Percentiles rank a stretch among this genome's conserved stretches.
These are phyloP conservation scores for Fusarium buharicum DNA, from an alignment of 2,329 filamentous ascomycete species.

Conservation along the genomic window DNA sequence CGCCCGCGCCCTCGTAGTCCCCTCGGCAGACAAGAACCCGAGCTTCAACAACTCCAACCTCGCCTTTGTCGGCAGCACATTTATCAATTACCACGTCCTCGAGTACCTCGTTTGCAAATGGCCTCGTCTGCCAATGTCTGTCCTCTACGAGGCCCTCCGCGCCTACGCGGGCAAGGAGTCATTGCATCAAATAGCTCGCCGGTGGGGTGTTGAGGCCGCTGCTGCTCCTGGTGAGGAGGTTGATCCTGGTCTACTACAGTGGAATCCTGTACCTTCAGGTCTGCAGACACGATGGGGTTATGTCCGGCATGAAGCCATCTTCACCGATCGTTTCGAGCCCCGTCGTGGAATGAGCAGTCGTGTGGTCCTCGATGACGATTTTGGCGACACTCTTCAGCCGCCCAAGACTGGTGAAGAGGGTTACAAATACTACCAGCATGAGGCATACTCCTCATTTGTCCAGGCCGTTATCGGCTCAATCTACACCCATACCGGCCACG, in stretches of 20 bases:
- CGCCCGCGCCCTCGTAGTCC: conserved; percentile 84
- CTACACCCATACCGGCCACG: conserved; percentile 84
- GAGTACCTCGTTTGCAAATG: conserved; percentile 91
- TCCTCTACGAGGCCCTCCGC: conserved; percentile 86
- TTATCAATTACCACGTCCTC: conserved; percentile 88
- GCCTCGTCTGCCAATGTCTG: conserved; percentile 88
- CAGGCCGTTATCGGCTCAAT: conserved; percentile 85
- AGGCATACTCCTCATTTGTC: conserved; percentile 79
- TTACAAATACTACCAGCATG: conserved; percentile 76
- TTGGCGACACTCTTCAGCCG: conserved; percentile 69
- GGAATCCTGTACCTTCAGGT: conserved; percentile 63
- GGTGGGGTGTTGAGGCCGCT: conserved; percentile 94
- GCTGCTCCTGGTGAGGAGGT: conserved; percentile 89
- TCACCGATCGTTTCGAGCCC: conserved; percentile 56
- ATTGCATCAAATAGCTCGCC: conserved; percentile 75
- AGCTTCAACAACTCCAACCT: conserved; percentile 91
- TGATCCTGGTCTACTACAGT: conserved; percentile 90
- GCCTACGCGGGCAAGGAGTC: conserved; percentile 83
- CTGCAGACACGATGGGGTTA: conserved; percentile 62
- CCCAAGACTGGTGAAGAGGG: conserved; percentile 44
- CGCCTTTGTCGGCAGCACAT: conserved; percentile 80
- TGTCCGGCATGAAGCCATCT: conserved; percentile 61
- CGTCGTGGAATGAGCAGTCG: conserved; percentile 79
- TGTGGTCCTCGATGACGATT: conserved; percentile 84
- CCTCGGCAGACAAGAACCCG: conserved; percentile 81